Evolutionary conservation across 2,329 filamentous ascomycete species (phyloP), one percentile per base, ranked within the genome.

Genomic region (Eurotiales sp.): DNA sequence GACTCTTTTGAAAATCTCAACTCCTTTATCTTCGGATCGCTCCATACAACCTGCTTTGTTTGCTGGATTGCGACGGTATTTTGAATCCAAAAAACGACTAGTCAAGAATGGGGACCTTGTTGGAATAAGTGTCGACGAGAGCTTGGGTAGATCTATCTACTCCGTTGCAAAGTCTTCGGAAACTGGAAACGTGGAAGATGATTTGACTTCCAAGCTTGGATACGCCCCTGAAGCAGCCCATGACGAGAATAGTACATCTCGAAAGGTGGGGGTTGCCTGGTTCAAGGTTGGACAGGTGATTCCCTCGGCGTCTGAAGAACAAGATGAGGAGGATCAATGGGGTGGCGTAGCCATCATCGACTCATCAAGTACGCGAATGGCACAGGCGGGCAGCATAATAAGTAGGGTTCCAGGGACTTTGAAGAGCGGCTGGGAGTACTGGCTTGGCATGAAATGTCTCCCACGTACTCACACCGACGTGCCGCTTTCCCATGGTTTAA

Each of bases 101-200:
- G 82, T 97, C 34, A 90, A 90, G 63, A 85, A 83, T 36, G 92
- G 91, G 2, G 93, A 99, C 69, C 73, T 96, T 11, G 85, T 99
- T 49, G 91, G 88, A 15, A 86, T 99, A 11, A 85, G 90, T 2
- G 85, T 99, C 23, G 92, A 99, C 62, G 88, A 91, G 48, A 83
- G 85, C 47, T 78, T 97, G 1, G 92, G 90, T 2, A 82, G 86
- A 52, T 87, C 88, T 2, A 78, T 96, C 3, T 91, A 91, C 58
- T 87, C 95, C 61, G 76, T 82, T 4, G 72, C 77, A 12, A 63
- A 65, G n/a, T 70, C 73, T 3, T 70, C 74, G 3, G 80, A 80
- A 11, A 79, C 81, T 48, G 81, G 80, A 10, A 76, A 80, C 3
- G 82, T 84, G 42, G 84, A 92, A 27, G 89, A 95, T 52, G 90